Conservation (phyloP, 2,329 filamentous ascomycete genomes). For the Beauveria rudraprayagi region DNA sequence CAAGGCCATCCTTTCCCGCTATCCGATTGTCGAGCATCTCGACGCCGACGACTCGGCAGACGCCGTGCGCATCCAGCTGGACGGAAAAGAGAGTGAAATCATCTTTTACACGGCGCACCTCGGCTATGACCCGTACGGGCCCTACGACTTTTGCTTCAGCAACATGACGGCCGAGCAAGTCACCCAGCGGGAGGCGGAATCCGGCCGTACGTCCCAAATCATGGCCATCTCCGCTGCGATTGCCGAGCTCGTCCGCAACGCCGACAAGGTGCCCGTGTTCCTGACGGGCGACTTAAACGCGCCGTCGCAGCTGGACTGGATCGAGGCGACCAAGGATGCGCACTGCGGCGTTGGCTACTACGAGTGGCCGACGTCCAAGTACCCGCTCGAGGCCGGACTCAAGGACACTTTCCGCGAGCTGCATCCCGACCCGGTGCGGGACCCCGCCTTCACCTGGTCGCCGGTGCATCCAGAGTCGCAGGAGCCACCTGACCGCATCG, state of each 20-base stretch:
- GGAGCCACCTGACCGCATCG: constrained; percentile 34
- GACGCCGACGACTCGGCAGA: constrained; percentile 21
- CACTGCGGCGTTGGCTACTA: constrained; percentile 29
- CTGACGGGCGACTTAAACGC: constrained; percentile 36
- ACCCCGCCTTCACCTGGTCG: constrained; percentile 33
- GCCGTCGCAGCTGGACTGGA: constrained; percentile 36
- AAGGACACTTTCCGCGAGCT: constrained; percentile 32
- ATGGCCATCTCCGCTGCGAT: constrained; percentile 26
- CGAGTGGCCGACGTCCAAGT: constrained; percentile 31
- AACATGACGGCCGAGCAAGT: constrained; percentile 25
- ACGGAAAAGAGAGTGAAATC: constrained; percentile 23
- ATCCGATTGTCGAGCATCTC: constrained; percentile 27
- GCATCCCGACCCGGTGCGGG: constrained; percentile 26
- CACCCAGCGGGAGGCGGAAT: constrained; percentile 26
- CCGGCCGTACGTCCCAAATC: constrained; percentile 31
- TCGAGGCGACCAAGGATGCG: constrained; percentile 22
- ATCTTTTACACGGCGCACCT: constrained; percentile 31
- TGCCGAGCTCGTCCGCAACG: constrained; percentile 21
- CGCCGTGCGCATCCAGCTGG: constrained; percentile 27
- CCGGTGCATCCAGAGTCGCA: constrained; percentile 27
- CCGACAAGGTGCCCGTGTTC: constrained; percentile 27
- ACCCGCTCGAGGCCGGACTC: constrained; percentile 27
- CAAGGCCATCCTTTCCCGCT: constrained; percentile 29
- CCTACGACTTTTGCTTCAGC: constrained; percentile 35
- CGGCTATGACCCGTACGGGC: constrained; percentile 32